Base-by-base conservation (phyloP, 2,329 filamentous ascomycete species). In the Microthyrium microscopicum region DNA sequence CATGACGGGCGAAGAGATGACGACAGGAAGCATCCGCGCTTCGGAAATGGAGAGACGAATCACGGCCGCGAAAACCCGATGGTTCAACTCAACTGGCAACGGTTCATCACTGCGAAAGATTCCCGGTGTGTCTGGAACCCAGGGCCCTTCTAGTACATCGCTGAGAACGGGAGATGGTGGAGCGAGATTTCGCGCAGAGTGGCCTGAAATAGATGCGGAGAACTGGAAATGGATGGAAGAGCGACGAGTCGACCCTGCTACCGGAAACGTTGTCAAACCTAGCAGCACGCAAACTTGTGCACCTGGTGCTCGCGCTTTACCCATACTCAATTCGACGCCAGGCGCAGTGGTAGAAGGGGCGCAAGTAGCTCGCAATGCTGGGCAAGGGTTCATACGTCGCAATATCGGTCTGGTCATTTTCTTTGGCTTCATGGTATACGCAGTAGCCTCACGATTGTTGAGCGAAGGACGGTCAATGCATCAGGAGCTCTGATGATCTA, bases 1-100 rank as follows among this genome's bases (percentile, higher is more conserved):
- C 58, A 98, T 98, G 89, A 95, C 87, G 3, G 83, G 81, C 43
- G 87, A 98, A 51, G 89, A 98, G 61, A 94, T 95, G 79, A 98
- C 89, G 0, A 95, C 89, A 0, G 89, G 89, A 2, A 85, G 77
- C 20, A 72, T 98, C 20, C 76, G 77, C 5, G 81, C 76, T 13
- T 77, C 72, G 0, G 70, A 81, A 31, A 62, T 69, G 3, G 85
- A 95, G 61, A 72, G 87, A 40, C 77, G 73, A 52, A 69, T 77
- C 46, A 72, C 84, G 31, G 84, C 89, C 0, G 66, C 68, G 17
- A 69, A 80, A 40, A 81, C 82, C 12, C 66, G 81, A 35, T 98
- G 89, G 89, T 95, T 85, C 85, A 98, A 98, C 58, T 81, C 76
- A 21, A 95, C 87, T 0, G 85, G 87, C 26, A 84, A 83, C 33